phyloP scores from a whole-genome alignment of 371 early-diverging fungal species.

The Mucor racemosus region DNA sequence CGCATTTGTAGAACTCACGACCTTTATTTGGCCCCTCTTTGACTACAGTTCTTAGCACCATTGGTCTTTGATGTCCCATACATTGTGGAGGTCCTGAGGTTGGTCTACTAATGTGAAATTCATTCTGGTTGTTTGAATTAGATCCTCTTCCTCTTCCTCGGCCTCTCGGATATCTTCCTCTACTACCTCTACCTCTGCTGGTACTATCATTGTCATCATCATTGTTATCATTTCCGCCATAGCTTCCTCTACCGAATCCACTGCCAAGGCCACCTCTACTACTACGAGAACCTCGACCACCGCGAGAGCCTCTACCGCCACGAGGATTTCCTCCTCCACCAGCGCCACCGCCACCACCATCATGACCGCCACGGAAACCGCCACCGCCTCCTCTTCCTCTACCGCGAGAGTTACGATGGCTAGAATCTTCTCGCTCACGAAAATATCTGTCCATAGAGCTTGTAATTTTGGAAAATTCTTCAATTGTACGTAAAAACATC shows the following conservation, averaged over 20 bases:
- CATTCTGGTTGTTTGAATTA: background rate
- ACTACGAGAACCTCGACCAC: background rate
- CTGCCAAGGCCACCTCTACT: slow-evolving; percentile 16
- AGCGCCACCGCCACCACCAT: slow-evolving; percentile 10
- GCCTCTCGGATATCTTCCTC: background rate
- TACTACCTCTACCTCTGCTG: slow-evolving; percentile 9
- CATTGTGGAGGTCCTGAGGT: background rate
- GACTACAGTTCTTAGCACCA: slow-evolving; percentile 41
- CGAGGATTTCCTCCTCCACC: background rate
- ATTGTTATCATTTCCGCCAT: background rate
- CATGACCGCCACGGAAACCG: background rate
- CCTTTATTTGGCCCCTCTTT: slow-evolving; percentile 73
- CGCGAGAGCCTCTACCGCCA: background rate
- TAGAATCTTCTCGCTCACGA: slow-evolving; percentile 27
- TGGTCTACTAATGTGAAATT: background rate
- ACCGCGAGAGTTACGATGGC: background rate
- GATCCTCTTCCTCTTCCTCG: background rate
- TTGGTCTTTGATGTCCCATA: slow-evolving; percentile 38
- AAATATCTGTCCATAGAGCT: slow-evolving; percentile 48
- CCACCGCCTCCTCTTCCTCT: background rate
- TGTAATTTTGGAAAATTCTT: slow-evolving; percentile 54
- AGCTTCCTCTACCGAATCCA: background rate
- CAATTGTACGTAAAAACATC: slow-evolving; percentile 59
- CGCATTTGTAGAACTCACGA: slow-evolving; percentile 55
- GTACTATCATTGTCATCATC: slow-evolving; percentile 1